phyloP scores from a whole-genome alignment of 202 grass and related monocot genomes.

The Elaeis oleifera region DNA sequence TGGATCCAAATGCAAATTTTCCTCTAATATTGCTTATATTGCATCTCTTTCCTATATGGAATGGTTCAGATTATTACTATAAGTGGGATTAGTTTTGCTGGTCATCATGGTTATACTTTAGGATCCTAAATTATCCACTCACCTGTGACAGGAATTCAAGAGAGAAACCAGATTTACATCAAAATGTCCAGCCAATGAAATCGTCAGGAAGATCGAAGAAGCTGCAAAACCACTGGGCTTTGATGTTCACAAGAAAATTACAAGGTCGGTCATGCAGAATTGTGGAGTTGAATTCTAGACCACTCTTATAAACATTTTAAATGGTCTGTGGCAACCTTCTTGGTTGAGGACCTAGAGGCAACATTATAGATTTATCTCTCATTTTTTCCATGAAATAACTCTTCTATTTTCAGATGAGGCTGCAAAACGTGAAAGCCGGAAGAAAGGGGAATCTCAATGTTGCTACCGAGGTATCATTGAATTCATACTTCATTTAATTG shows the following conservation, averaged over 20 bases:
- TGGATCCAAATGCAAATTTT: no score
- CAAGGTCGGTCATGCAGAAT: slow-evolving; percentile 29
- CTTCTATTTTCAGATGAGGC: slow-evolving; percentile 41
- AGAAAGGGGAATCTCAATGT: slow-evolving; percentile 82
- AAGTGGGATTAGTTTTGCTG: background rate
- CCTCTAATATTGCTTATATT: no score
- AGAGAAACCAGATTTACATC: slow-evolving; percentile 84
- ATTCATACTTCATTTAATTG: slow-evolving; percentile 9
- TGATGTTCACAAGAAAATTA: slow-evolving; percentile 78
- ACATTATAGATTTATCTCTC: no score
- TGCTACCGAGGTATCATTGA: slow-evolving; percentile 44
- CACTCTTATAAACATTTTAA: no score
- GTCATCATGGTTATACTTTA: background rate
- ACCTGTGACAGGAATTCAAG: slow-evolving; percentile 55
- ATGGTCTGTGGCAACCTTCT: no score
- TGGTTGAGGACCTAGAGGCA: no score
- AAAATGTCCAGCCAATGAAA: slow-evolving; percentile 63
- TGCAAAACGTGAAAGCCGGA: slow-evolving; percentile 56
- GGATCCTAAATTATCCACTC: background rate
- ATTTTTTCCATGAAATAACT: no score
- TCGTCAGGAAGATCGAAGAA: slow-evolving; percentile 78
- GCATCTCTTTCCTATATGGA: no score
- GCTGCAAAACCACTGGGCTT: slow-evolving; percentile 81
- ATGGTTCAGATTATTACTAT: no score
- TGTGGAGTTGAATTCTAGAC: background rate